These are phyloP conservation scores for Aspergillus transmontanensis DNA, from an alignment of 2,329 filamentous ascomycete species.

Conservation along the genomic window DNA sequence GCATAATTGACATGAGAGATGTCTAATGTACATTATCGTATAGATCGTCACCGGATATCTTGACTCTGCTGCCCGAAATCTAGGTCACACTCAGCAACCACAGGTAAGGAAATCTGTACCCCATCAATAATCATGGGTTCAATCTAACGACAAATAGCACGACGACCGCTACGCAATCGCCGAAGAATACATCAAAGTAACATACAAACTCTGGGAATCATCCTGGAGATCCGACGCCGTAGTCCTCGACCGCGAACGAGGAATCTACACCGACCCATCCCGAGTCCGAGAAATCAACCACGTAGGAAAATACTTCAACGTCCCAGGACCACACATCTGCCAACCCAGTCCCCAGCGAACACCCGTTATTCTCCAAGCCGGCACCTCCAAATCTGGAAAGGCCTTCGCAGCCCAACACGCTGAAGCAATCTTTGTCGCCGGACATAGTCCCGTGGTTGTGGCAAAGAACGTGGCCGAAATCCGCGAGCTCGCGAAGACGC, in stretches of 20 bases:
- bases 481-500: constrained; percentile 54
- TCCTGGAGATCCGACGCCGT: constrained; percentile 71
- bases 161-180: constrained; percentile 67
- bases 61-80: constrained; percentile 66
- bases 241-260: constrained; percentile 58
- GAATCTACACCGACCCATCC: constrained; percentile 61
- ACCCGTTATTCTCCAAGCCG: constrained; percentile 70
- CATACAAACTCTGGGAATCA: constrained; percentile 68
- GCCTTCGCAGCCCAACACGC: constrained; percentile 70
- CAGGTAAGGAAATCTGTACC: constrained; percentile 24
- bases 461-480: constrained; percentile 66
- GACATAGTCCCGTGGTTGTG: constrained; percentile 64
- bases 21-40: not conserved
- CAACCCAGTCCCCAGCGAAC: constrained; percentile 69
- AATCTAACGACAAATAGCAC: constrained; percentile 45
- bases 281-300: constrained; percentile 69
- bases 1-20: constrained; percentile 10
- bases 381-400: constrained; percentile 67
- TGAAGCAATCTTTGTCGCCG: constrained; percentile 70
- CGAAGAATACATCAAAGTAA: constrained; percentile 66
- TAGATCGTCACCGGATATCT: constrained; percentile 69
- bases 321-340: constrained; percentile 67
- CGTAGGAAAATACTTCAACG: constrained; percentile 63
- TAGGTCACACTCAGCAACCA: constrained; percentile 60
- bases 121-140: not conserved